phyloP scores from a whole-genome alignment of 2,329 filamentous ascomycete species.

The Capronia epimyces region DNA sequence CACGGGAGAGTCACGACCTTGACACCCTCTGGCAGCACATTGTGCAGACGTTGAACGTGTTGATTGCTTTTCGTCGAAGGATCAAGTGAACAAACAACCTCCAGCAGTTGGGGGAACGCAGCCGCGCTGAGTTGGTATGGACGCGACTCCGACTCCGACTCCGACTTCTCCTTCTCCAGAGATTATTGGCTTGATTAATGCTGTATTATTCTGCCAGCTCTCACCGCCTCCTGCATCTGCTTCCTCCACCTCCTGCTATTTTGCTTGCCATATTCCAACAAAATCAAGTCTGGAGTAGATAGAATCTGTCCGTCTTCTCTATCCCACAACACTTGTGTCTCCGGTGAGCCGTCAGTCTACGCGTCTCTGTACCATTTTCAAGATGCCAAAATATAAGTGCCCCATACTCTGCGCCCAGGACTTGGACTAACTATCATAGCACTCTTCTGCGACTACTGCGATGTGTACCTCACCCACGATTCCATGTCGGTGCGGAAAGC shows the following conservation, averaged over 20 bases:
- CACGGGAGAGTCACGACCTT: not conserved
- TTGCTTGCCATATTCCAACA: not conserved
- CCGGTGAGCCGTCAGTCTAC: no score
- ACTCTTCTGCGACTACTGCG: conserved; percentile 95
- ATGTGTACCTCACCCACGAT: conserved; percentile 99
- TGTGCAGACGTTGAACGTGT: not conserved
- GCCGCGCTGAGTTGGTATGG: not conserved
- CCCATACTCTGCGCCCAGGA: conserved; percentile 12
- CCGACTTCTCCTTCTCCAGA: no score
- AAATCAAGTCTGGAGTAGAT: no score
- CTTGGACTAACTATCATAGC: conserved; percentile 37
- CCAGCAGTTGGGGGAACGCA: not conserved
- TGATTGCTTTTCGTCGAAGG: not conserved
- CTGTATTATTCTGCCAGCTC: conserved; percentile 15
- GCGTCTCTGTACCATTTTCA: conserved; percentile 31
- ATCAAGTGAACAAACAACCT: not conserved
- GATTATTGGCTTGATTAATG: no score
- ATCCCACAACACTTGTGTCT: no score
- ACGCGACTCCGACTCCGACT: conserved; percentile 1
- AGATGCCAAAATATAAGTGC: conserved; percentile 81
- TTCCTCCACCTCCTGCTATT: not conserved
- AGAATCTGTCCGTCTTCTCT: no score
- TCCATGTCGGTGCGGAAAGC: conserved; percentile 99
- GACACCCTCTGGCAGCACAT: conserved; percentile 5
- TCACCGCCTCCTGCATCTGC: conserved; percentile 12